Conservation (phyloP, 768 basidiomycete genomes). For the Cystofilobasidium macerans region DNA sequence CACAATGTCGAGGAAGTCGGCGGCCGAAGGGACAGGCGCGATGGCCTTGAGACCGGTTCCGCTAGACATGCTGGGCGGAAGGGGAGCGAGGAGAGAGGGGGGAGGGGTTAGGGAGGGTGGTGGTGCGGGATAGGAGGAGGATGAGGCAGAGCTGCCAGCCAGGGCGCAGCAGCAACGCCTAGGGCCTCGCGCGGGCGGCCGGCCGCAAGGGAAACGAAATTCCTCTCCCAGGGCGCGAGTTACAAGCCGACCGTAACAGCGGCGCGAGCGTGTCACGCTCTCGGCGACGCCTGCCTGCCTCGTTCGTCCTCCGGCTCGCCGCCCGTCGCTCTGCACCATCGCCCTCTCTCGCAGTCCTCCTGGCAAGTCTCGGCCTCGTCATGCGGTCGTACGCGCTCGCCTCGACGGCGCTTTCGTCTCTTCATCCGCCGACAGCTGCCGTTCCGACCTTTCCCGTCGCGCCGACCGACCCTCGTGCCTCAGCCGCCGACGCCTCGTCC, state of each 20-base stretch:
- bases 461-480: not conserved
- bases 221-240: too few relatives aligned
- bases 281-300: too few relatives aligned
- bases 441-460: not conserved
- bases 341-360: too few relatives aligned
- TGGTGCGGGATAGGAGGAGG: not conserved
- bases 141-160: too few relatives aligned
- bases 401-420: not conserved
- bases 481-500: not conserved
- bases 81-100: not conserved
- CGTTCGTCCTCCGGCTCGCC: too few relatives aligned
- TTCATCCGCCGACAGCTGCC: too few relatives aligned
- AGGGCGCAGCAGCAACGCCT: too few relatives aligned
- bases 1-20: slow-evolving; percentile 57
- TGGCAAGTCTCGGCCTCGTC: not conserved
- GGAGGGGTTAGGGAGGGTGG: not conserved
- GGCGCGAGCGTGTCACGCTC: too few relatives aligned
- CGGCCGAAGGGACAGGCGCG: slow-evolving; percentile 93
- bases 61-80: slow-evolving; percentile 26
- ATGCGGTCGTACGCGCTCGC: not conserved
- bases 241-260: too few relatives aligned
- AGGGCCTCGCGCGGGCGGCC: too few relatives aligned
- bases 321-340: too few relatives aligned
- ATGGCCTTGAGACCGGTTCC: slow-evolving; percentile 73
- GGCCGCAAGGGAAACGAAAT: too few relatives aligned